phyloP scores from a whole-genome alignment of 306 rosid genomes.

The Herpetospermum pedunculosum region DNA sequence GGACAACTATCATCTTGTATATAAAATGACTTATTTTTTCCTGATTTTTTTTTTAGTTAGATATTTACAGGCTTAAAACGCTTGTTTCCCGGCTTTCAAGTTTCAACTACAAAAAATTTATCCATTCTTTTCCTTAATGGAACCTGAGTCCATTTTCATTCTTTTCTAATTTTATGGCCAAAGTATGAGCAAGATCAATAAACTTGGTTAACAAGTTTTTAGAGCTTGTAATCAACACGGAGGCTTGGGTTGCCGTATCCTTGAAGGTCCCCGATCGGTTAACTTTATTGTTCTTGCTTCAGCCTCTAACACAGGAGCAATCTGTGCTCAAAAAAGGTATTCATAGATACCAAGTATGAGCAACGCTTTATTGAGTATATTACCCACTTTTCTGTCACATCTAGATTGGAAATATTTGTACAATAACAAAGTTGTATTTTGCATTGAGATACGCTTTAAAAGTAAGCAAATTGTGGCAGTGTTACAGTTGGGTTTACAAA shows the following conservation, averaged over 20 bases:
- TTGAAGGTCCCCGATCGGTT: background rate
- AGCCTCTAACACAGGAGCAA: background rate
- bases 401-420: background rate
- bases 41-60: background rate
- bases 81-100: background rate
- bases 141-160: background rate
- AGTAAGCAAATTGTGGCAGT: background rate
- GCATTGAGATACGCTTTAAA: constrained; percentile 6
- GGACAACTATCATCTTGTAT: background rate
- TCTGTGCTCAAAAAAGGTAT: background rate
- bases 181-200: background rate
- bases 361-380: background rate
- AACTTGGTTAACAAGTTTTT: background rate
- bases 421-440: background rate
- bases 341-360: background rate
- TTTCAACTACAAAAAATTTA: background rate
- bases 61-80: background rate
- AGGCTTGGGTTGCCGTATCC: background rate
- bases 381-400: background rate
- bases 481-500: background rate
- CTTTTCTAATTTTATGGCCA: background rate
- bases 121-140: background rate
- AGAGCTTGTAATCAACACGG: background rate
- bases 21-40: background rate
- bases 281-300: background rate